Conservation (phyloP, 192 early-diverging fungal genomes). For the Linnemannia hyalina region DNA sequence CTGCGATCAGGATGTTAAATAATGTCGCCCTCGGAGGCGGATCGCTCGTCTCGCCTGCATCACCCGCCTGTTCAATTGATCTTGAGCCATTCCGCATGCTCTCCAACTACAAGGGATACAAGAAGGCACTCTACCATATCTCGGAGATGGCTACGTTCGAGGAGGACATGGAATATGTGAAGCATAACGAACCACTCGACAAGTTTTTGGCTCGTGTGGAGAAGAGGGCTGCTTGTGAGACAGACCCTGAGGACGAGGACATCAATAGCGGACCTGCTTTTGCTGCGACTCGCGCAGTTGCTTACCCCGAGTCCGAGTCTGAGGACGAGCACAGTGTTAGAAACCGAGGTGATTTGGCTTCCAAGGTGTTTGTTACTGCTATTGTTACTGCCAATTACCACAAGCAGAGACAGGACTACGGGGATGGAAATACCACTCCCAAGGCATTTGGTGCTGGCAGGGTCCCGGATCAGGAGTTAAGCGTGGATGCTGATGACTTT, state of each 20-base stretch:
- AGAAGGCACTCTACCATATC: too few species aligned
- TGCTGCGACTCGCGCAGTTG: neutral
- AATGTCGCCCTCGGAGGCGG: neutral
- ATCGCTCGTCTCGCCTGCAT: neutral
- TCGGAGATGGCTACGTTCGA: too few species aligned
- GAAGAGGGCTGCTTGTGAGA: neutral
- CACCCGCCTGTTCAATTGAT: neutral
- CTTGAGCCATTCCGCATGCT: too few species aligned
- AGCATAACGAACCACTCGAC: too few species aligned
- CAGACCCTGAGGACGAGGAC: neutral
- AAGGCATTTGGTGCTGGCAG: too few species aligned
- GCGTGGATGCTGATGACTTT: too few species aligned
- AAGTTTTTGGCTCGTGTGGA: neutral
- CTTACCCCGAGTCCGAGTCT: neutral
- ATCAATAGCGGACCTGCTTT: neutral
- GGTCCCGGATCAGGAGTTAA: too few species aligned
- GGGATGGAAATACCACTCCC: too few species aligned
- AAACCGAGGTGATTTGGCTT: neutral
- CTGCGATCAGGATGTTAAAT: neutral
- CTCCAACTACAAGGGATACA: too few species aligned
- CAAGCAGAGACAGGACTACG: neutral
- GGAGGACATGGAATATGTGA: neutral
- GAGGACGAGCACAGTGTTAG: neutral
- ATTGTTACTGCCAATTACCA: neutral
- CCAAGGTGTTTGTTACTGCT: neutral